Base-by-base conservation (phyloP, 2,329 filamentous ascomycete genomes). In the Claviceps sp. region DNA sequence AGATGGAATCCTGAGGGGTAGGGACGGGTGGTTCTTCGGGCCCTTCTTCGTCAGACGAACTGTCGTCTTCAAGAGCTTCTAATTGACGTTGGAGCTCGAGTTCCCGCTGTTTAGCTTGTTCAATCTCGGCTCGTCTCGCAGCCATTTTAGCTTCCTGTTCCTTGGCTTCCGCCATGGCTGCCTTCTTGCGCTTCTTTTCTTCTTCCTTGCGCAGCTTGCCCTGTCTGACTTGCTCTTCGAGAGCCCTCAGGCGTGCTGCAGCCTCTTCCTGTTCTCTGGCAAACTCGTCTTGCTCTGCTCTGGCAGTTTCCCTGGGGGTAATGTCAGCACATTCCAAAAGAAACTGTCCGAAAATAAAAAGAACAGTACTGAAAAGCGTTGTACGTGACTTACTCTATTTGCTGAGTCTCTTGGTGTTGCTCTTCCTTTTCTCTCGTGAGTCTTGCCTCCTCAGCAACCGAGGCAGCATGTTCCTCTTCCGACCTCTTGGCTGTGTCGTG, bases 161-260 rank as follows among this genome's bases (percentile, higher is more conserved):
- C 67, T 88, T 91, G 7, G 89, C 81, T 59, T 93, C 88, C 48
- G 85, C 86, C 62, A 86, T 76, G 9, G 89, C 89, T 22, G 88
- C 91, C 71, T 95, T 90, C 73, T 89, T 93, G 60, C 80, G 85
- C 56, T 84, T 87, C 74, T 95, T 96, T 71, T 96, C 93, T 66
- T 98, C 93, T 59, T 94, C 86, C 69, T 95, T 97, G 75, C 88
- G 91, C 50, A 97, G 71, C 72, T 97, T 98, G 61, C 90, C 88
- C 64, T 90, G 87, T 56, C 83, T 84, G 50, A 97, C 89, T 67
- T 96, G 89, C 65, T 97, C 89, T 68, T 98, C 90, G 8, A 98
- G 79, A 16, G 88, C 89, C 64, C 83, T 88, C 23, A 97, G 77
- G 49, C 90, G 88, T 56, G 86, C 86, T 59, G 86, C 82, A 42